Evolutionary conservation across 441 rosid species (phyloP).

Genomic region (Syzygium malaccense): DNA sequence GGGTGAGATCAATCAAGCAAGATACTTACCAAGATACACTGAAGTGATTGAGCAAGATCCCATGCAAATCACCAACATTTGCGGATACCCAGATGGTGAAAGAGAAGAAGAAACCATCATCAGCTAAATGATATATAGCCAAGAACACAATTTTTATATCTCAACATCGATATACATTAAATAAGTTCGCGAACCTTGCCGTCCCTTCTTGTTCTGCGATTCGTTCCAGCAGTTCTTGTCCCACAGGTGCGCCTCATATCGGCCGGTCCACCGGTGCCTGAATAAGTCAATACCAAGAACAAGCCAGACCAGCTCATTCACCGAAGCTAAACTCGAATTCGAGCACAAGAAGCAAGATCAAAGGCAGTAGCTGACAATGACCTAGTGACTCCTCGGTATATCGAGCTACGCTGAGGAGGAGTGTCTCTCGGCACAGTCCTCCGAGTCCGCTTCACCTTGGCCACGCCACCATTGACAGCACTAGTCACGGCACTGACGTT

Average conservation of each 20-base stretch:
- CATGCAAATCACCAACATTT: not conserved
- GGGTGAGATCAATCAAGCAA: not conserved
- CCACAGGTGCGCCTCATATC: not conserved
- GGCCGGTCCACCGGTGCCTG: not conserved
- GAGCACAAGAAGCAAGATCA: not conserved
- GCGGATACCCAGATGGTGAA: not conserved
- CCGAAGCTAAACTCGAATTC: not conserved
- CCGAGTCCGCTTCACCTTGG: constrained; percentile 62
- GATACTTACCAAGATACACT: not conserved
- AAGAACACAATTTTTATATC: not conserved
- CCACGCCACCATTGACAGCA: constrained; percentile 11
- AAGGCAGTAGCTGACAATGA: not conserved
- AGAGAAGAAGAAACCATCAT: not conserved
- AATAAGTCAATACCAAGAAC: not conserved
- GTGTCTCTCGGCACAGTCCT: constrained; percentile 68
- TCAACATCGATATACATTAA: not conserved
- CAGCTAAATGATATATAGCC: not conserved
- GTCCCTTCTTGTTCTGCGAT: not conserved
- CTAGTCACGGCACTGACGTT: not conserved
- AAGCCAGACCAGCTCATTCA: not conserved
- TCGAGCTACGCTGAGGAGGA: constrained; percentile 87
- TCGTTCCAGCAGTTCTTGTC: not conserved
- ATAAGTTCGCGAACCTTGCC: not conserved
- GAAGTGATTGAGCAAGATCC: not conserved
- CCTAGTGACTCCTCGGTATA: constrained; percentile 89